These are phyloP conservation scores for Umbelopsis sp. DNA, from an alignment of 192 early-diverging fungal genomes.

Conservation along the genomic window DNA sequence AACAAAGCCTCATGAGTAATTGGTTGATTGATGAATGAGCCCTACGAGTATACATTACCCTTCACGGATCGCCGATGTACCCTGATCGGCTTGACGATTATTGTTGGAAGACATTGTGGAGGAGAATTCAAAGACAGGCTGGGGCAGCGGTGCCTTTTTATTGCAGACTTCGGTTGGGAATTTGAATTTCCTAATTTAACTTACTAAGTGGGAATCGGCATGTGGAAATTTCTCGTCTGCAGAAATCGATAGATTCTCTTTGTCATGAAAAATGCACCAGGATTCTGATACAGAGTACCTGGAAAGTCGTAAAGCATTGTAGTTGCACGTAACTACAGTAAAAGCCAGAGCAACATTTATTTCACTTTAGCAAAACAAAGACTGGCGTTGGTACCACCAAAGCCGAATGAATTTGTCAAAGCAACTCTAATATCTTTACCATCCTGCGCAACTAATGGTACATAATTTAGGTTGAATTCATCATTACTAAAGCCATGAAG, in stretches of 20 bases:
- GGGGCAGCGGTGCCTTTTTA: background rate
- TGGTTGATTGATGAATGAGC: no score
- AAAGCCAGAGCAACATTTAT: background rate
- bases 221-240: background rate
- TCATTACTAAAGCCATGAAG: conserved; percentile 59
- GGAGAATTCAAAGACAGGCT: background rate
- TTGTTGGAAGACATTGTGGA: background rate
- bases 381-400: conserved; percentile 82
- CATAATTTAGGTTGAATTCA: conserved; percentile 84
- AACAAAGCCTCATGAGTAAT: background rate
- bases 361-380: conserved; percentile 64
- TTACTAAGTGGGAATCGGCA: background rate
- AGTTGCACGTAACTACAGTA: background rate
- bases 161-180: background rate
- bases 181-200: background rate
- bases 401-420: conserved; percentile 90
- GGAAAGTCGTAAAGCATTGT: no score
- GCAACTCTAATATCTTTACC: conserved; percentile 62
- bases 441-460: conserved; percentile 68
- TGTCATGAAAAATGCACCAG: no score
- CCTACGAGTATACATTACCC: background rate
- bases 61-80: background rate
- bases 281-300: no score
- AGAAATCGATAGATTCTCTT: no score
- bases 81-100: background rate